Evolutionary conservation across 23 red algal genomes (phyloP).

Genomic region (Gracilaria domingensis): DNA sequence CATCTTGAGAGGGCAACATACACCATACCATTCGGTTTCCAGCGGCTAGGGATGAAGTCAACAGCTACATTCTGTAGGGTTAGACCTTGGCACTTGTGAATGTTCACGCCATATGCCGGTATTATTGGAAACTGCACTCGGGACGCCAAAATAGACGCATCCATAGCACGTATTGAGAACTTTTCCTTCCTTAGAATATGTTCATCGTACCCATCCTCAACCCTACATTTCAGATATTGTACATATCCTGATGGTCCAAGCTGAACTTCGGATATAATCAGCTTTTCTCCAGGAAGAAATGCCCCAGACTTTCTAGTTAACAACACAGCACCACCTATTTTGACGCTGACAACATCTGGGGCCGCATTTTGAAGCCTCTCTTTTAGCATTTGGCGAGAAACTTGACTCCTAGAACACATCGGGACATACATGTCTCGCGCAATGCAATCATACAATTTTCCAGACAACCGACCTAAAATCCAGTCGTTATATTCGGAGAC

Average conservation of each 20-base stretch:
- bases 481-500: background rate
- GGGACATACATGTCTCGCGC: background rate
- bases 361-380: background rate
- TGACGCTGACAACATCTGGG: background rate
- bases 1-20: conserved; percentile 12
- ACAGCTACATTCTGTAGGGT: background rate
- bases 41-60: background rate
- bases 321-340: background rate
- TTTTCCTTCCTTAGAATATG: background rate
- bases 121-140: background rate
- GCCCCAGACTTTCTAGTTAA: background rate
- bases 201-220: background rate
- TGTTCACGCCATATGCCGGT: background rate
- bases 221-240: background rate
- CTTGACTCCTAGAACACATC: background rate
- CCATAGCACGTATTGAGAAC: background rate
- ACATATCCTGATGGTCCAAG: background rate
- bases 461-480: background rate
- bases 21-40: background rate
- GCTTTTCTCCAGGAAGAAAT: background rate
- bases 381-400: too few relatives aligned
- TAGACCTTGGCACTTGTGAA: conserved; percentile 2
- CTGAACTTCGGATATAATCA: background rate
- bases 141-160: background rate
- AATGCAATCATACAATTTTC: background rate